A percentile compares a stretch with the other conserved stretches of the same genome.
phyloP scores from a whole-genome alignment of 1,139 yeast genomes.

The Kluyveromyces sp. region DNA sequence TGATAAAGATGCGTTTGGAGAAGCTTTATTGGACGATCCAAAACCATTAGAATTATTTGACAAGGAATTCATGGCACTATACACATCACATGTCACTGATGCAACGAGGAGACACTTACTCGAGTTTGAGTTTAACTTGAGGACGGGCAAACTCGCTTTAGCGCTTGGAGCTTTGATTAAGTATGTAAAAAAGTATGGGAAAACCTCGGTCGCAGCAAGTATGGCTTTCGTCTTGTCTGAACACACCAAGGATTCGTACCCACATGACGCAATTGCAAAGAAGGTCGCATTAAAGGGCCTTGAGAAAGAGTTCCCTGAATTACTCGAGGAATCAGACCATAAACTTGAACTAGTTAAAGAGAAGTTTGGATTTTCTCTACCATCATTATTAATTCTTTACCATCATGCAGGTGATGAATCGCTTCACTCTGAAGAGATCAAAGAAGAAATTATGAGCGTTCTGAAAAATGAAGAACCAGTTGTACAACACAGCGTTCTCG shows the following conservation, averaged over 20 bases:
- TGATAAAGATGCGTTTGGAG: slow-evolving; percentile 42
- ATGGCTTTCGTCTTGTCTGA: slow-evolving; percentile 21
- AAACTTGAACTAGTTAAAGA: slow-evolving; percentile 15
- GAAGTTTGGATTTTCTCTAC: slow-evolving; percentile 12
- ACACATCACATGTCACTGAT: slow-evolving; percentile 30
- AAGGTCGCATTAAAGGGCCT: slow-evolving; percentile 32
- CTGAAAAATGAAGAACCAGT: slow-evolving; percentile 22
- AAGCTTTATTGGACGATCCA: slow-evolving; percentile 28
- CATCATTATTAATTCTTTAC: slow-evolving; percentile 18
- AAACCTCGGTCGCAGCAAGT: slow-evolving; percentile 18
- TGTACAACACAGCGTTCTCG: slow-evolving; percentile 19
- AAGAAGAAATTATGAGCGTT: slow-evolving; percentile 18
- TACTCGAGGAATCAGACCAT: slow-evolving; percentile 18
- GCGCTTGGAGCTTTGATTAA: slow-evolving; percentile 39
- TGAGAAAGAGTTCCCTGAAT: slow-evolving; percentile 24
- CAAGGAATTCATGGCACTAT: slow-evolving; percentile 32
- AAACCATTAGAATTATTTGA: slow-evolving; percentile 37
- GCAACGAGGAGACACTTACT: slow-evolving; percentile 32
- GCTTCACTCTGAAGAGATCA: slow-evolving; percentile 10
- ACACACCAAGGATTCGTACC: slow-evolving; percentile 16
- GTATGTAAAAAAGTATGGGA: slow-evolving; percentile 15
- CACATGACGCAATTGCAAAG: slow-evolving; percentile 28
- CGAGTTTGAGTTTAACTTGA: slow-evolving; percentile 38
- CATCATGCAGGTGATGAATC: neutral
- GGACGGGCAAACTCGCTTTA: slow-evolving; percentile 39